Evolutionary conservation across 2,329 filamentous ascomycete genomes (phyloP).

Genomic region (Hyphodiscus sp.): DNA sequence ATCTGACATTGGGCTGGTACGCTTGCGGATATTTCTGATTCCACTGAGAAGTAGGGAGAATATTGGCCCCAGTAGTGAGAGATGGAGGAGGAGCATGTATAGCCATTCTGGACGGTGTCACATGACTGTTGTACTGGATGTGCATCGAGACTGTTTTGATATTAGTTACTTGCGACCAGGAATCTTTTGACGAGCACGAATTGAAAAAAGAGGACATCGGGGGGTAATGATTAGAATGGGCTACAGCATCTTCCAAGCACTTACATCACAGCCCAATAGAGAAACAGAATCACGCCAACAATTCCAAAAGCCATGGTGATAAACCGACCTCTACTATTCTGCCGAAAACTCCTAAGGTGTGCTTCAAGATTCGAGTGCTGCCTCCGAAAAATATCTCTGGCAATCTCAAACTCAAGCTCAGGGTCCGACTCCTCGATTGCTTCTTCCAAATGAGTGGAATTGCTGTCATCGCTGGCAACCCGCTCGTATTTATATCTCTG

Average conservation of each 20-base stretch:
- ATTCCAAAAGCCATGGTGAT: slow-evolving; percentile 11
- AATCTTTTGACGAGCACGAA: not conserved
- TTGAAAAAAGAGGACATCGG: not conserved
- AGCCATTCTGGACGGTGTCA: slow-evolving; percentile 26
- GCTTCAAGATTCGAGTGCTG: slow-evolving; percentile 11
- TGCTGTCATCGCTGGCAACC: not conserved
- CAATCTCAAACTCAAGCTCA: not conserved
- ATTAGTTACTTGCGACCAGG: too few relatives aligned
- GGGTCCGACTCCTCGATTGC: not conserved
- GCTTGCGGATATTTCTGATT: slow-evolving; percentile 54
- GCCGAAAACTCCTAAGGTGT: slow-evolving; percentile 16
- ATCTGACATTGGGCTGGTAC: slow-evolving; percentile 63
- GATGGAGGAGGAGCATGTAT: slow-evolving; percentile 27
- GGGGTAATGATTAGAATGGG: not conserved
- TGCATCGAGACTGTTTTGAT: slow-evolving; percentile 10
- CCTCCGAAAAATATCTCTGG: slow-evolving; percentile 5
- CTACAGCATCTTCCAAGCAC: slow-evolving; percentile 1
- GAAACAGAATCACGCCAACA: slow-evolving; percentile 17
- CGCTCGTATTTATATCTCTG: not conserved
- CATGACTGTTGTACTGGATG: slow-evolving; percentile 17
- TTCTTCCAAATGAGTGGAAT: not conserved
- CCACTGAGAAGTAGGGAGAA: slow-evolving; percentile 73
- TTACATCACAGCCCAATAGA: slow-evolving; percentile 21
- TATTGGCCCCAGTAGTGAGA: slow-evolving; percentile 70
- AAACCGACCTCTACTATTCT: slow-evolving; percentile 12